Percentiles rank a stretch among this genome's conserved stretches.
These are phyloP conservation scores for Dryas integrifolia DNA, from an alignment of 331 rosid genomes.

Conservation along the genomic window DNA sequence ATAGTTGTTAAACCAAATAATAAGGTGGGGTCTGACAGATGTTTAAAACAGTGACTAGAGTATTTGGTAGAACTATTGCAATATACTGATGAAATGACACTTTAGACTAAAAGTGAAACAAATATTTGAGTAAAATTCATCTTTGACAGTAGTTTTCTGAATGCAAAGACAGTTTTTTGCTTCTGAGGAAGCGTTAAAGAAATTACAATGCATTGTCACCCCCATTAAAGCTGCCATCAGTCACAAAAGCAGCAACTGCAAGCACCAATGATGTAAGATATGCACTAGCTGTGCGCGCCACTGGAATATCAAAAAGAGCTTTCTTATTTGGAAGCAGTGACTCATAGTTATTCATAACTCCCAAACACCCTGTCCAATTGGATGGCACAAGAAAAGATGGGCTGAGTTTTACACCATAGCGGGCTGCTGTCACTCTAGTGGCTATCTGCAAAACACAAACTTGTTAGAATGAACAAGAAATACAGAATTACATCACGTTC, in stretches of 20 bases:
- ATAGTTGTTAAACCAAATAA: background rate
- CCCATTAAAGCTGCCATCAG: constrained; percentile 90
- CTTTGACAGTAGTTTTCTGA: too few relatives aligned
- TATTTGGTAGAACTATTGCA: background rate
- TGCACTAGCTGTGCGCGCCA: constrained; percentile 84
- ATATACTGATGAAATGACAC: background rate
- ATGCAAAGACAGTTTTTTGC: background rate
- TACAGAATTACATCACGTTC: background rate
- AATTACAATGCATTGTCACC: constrained; percentile 91
- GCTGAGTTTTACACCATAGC: constrained; percentile 78
- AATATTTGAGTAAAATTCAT: background rate
- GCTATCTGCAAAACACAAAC: constrained; percentile 55
- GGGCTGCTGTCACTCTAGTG: constrained; percentile 82
- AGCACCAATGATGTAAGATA: constrained; percentile 75
- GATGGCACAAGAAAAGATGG: constrained; percentile 95
- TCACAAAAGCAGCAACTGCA: constrained; percentile 73
- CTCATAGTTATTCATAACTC: constrained; percentile 91
- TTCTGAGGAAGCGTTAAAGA: background rate
- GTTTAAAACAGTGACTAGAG: background rate
- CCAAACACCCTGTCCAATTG: constrained; percentile 89
- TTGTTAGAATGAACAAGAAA: background rate
- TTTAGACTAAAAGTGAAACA: background rate
- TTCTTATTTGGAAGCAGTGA: constrained; percentile 77
- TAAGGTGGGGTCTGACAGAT: background rate
- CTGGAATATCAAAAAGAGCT: constrained; percentile 86